Conservation (phyloP, 495 filamentous ascomycete genomes). For the Aspergillus carlsbadensis region DNA sequence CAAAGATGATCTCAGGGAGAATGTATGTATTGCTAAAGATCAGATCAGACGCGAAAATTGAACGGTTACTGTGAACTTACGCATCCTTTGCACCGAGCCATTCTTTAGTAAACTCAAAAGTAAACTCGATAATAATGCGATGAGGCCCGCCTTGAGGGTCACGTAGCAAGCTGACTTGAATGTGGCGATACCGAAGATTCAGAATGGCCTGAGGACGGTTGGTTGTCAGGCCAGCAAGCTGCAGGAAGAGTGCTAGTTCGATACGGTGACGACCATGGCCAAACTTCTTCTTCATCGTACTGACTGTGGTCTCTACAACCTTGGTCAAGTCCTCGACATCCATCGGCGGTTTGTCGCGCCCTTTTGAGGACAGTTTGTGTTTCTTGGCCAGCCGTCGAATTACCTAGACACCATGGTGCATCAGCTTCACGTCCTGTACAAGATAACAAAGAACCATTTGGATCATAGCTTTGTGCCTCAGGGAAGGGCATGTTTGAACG, state of each 20-base stretch:
- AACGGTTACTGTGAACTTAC: conserved; percentile 21
- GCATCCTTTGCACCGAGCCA: conserved; percentile 29
- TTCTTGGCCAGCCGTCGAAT: conserved; percentile 22
- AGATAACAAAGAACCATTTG: too few relatives aligned
- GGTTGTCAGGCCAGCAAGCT: conserved; percentile 27
- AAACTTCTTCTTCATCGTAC: conserved; percentile 31
- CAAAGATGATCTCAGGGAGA: conserved; percentile 37
- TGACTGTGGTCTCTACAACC: conserved; percentile 26
- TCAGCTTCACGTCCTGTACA: too few relatives aligned
- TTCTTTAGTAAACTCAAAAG: conserved; percentile 35
- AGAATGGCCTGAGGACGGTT: conserved; percentile 29
- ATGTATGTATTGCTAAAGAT: conserved; percentile 33
- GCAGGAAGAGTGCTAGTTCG: conserved; percentile 23
- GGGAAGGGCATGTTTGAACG: conserved; percentile 16
- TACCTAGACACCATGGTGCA: conserved; percentile 11
- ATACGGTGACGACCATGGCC: conserved; percentile 26
- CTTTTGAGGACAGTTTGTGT: conserved; percentile 20
- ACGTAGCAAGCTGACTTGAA: conserved; percentile 29
- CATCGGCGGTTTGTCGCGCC: conserved; percentile 27
- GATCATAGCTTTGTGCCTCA: too few relatives aligned
- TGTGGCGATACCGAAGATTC: conserved; percentile 28
- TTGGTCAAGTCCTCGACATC: conserved; percentile 26
- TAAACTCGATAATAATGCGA: conserved; percentile 34
- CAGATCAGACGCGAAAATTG: conserved; percentile 10
- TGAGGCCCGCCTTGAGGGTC: conserved; percentile 29